Conservation (phyloP, 495 filamentous ascomycete genomes). For the Aspergillus nidulans region DNA sequence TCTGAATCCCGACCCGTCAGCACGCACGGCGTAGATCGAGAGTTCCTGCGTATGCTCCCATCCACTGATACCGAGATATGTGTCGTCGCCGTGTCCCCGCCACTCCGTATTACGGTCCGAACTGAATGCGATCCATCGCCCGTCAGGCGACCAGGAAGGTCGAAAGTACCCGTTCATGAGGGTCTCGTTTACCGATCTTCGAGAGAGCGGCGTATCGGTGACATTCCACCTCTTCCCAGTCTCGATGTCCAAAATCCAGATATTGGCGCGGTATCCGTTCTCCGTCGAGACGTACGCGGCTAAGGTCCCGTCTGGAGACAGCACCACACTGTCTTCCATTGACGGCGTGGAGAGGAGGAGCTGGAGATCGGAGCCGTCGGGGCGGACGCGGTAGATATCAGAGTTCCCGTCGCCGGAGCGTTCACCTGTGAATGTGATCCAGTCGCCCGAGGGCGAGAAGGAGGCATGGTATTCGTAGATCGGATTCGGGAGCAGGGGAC, state of each 20-base stretch:
- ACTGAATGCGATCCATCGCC: constrained; percentile 22
- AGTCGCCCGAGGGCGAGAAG: constrained; percentile 30
- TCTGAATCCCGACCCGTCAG: constrained; percentile 26
- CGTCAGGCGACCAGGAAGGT: constrained; percentile 27
- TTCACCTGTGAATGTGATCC: constrained; percentile 28
- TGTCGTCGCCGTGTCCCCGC: constrained; percentile 22
- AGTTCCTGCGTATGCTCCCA: constrained; percentile 34
- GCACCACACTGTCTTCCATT: constrained; percentile 22
- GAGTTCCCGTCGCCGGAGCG: constrained; percentile 28
- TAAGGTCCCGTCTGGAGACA: constrained; percentile 27
- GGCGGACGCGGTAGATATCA: constrained; percentile 26
- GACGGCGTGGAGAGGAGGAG: constrained; percentile 19
- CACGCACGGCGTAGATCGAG: constrained; percentile 25
- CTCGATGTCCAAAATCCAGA: constrained; percentile 27
- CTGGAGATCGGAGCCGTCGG: constrained; percentile 23
- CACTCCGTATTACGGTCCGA: constrained; percentile 23
- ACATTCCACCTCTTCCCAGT: constrained; percentile 24
- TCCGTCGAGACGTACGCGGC: constrained; percentile 26
- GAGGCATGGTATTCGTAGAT: constrained; percentile 34
- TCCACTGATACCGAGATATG: constrained; percentile 16
- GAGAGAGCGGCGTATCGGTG: constrained; percentile 13
- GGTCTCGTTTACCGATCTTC: constrained; percentile 10
- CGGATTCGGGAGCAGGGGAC: constrained; percentile 22
- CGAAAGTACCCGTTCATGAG: constrained; percentile 30
- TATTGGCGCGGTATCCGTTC: constrained; percentile 20